phyloP scores from a whole-genome alignment of 768 basidiomycete genomes.

The Xanthoconium stramineum region DNA sequence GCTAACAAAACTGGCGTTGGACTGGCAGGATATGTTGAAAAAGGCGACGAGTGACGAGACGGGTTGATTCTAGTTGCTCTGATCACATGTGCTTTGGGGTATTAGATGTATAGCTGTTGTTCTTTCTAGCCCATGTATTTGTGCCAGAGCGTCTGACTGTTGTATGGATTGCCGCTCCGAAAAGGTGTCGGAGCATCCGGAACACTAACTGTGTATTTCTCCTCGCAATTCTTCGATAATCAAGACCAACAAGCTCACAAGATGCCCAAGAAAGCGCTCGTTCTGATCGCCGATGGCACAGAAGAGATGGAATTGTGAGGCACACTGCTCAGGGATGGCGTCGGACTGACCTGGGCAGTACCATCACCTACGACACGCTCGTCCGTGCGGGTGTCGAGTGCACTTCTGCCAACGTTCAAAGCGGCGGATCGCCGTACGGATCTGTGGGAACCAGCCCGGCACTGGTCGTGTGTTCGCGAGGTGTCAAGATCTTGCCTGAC shows the following conservation, averaged over 20 bases:
- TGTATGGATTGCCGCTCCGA: neutral
- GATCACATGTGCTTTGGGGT: neutral
- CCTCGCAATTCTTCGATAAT: conserved; percentile 1
- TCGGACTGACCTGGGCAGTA: conserved; percentile 39
- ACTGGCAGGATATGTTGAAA: conserved; percentile 81
- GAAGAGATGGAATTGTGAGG: conserved; percentile 83
- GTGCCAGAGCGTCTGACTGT: neutral
- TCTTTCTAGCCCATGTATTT: neutral
- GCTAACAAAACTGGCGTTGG: conserved; percentile 66
- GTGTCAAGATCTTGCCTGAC: conserved; percentile 71
- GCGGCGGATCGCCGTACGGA: conserved; percentile 25
- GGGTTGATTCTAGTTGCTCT: conserved; percentile 3
- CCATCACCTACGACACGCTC: conserved; percentile 78
- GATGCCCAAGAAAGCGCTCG: conserved; percentile 46
- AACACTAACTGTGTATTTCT: neutral
- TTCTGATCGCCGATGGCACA: conserved; percentile 78
- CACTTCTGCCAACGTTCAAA: conserved; percentile 63
- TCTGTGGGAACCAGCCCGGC: conserved; percentile 37
- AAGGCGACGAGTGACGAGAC: conserved; percentile 54
- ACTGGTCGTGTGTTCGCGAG: conserved; percentile 64
- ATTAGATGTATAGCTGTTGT: too few relatives aligned
- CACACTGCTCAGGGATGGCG: neutral
- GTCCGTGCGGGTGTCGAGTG: conserved; percentile 69
- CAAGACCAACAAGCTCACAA: neutral
- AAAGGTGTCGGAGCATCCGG: neutral